Conservation (phyloP, 495 filamentous ascomycete genomes). For the Neurospora discreta region DNA sequence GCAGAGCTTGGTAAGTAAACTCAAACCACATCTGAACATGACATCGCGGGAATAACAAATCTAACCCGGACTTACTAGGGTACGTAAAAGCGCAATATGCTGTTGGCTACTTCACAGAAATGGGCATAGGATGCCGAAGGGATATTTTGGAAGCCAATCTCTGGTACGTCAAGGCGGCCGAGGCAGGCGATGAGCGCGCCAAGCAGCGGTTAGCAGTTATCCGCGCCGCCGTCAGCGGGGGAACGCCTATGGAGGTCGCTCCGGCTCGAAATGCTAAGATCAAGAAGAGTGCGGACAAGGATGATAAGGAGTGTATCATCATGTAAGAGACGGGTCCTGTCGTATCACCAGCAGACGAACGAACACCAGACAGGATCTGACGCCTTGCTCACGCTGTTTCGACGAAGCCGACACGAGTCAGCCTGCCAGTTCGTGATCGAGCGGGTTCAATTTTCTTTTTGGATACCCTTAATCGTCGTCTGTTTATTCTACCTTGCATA, state of each 20-base stretch:
- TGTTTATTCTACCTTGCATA: neutral
- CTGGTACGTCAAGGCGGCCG: conserved; percentile 95
- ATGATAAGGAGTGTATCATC: conserved; percentile 47
- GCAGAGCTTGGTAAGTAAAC: conserved; percentile 64
- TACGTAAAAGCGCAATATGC: conserved; percentile 92
- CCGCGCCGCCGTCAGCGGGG: conserved; percentile 70
- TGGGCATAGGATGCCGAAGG: conserved; percentile 89
- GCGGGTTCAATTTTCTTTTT: neutral
- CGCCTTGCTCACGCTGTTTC: neutral
- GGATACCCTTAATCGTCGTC: neutral
- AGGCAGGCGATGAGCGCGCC: conserved; percentile 81
- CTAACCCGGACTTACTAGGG: conserved; percentile 35
- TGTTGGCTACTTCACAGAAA: conserved; percentile 94
- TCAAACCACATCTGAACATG: neutral
- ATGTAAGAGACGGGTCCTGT: conserved; percentile 33
- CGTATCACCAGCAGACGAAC: neutral
- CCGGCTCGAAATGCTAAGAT: conserved; percentile 37
- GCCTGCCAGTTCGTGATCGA: neutral
- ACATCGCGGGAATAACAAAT: neutral
- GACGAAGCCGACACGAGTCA: neutral
- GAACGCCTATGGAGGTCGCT: conserved; percentile 42
- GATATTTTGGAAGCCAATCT: conserved; percentile 93
- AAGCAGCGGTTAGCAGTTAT: conserved; percentile 80
- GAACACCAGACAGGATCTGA: neutral
- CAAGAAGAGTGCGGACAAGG: conserved; percentile 36